Evolutionary conservation across 2,329 filamentous ascomycete genomes (phyloP).

Genomic region (Aspergillus ruber): DNA sequence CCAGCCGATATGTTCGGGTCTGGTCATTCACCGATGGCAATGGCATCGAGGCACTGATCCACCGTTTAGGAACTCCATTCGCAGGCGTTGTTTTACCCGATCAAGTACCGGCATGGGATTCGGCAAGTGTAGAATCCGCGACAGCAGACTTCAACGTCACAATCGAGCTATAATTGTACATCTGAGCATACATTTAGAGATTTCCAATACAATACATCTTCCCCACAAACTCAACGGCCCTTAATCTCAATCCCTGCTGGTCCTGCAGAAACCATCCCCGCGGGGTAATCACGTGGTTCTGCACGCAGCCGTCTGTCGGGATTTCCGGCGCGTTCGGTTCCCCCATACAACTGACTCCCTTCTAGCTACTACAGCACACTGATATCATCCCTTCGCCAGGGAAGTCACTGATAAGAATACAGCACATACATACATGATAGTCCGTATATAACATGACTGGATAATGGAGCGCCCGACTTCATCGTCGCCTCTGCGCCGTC

Average conservation of each 20-base stretch:
- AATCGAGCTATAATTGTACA: slow-evolving; percentile 6
- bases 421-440: background rate
- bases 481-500: slow-evolving; percentile 3
- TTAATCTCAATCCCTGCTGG: background rate
- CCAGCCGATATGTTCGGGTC: slow-evolving; percentile 42
- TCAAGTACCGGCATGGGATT: slow-evolving; percentile 18
- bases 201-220: too few relatives aligned
- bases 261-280: background rate
- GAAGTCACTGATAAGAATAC: background rate
- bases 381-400: background rate
- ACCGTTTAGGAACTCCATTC: slow-evolving; percentile 30
- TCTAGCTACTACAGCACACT: background rate
- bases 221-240: background rate
- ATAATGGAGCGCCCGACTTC: slow-evolving; percentile 34
- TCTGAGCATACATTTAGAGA: background rate
- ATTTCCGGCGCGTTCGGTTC: slow-evolving; percentile 12
- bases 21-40: slow-evolving; percentile 46
- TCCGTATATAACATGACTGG: slow-evolving; percentile 5
- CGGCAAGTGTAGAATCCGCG: slow-evolving; percentile 12
- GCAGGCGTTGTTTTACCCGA: slow-evolving; percentile 37
- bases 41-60: slow-evolving; percentile 44
- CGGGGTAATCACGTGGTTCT: slow-evolving; percentile 12
- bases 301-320: slow-evolving; percentile 6
- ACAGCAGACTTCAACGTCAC: slow-evolving; percentile 13
- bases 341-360: background rate